Base-by-base conservation (phyloP, 2,329 filamentous ascomycete genomes). In the Plectosphaerella sp. region DNA sequence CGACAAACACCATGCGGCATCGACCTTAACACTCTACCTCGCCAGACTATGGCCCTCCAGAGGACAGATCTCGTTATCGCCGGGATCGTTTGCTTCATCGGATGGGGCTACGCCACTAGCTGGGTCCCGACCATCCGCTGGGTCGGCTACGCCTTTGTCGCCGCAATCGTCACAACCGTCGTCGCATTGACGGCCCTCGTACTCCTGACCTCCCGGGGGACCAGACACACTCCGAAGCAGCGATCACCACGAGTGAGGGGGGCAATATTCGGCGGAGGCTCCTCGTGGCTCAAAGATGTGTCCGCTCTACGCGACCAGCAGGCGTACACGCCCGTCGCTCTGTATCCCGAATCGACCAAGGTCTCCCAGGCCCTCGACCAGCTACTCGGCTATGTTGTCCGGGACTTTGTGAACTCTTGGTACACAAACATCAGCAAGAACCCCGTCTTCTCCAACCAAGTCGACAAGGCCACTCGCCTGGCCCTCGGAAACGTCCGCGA, bases 391-490 rank as follows among this genome's bases (percentile, higher is more conserved):
- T 74, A 91, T 49, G 82, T 96, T 49, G 71, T 91, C 57, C 82
- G 89, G 57, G 91, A 97, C 67, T 97, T 96, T 66, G 83, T 99
- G 52, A 83, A 80, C 53, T 87, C 86, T 46, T 99, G 94, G 94
- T 97, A 97, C 68, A 80, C 78, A 33, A 82, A 84, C 62, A 97
- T 99, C 64, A 96, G 90, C 72, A 80, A 78, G 57, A 91, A 87
- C 62, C 84, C 87, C 2, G 79, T 82, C 0, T 99, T 99, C 62
- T 77, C 87, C 52, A 88, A 96, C 66, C 88, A 96, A 70, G 87
- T 97, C 53, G 93, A 99, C 68, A 84, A 80, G 58, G 81, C 84
- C 5, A 83, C 97, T 58, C 84, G 94, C 45, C 73, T 81, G 54
- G 90, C 89, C 12, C 71, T 97, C 55, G 75, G 77, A 47, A 84